Evolutionary conservation across 2,329 filamentous ascomycete genomes (phyloP).

Genomic region (Pseudogymnoascus sp.): DNA sequence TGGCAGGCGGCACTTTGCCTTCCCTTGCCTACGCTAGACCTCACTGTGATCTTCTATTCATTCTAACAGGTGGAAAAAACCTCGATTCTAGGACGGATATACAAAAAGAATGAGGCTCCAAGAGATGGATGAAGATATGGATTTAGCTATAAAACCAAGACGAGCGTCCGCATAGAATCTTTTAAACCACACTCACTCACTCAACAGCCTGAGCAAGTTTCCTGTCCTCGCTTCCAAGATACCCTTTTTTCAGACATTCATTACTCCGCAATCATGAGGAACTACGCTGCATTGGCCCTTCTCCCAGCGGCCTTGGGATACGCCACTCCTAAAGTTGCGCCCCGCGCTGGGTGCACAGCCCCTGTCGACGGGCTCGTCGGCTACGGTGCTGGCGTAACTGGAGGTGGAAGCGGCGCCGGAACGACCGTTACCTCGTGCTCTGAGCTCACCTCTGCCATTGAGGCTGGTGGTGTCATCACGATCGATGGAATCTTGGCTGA

Average conservation of each 20-base stretch:
- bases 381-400: slow-evolving; percentile 24
- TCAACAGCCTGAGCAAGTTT: background rate
- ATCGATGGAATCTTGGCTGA: slow-evolving; percentile 31
- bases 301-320: background rate
- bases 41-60: background rate
- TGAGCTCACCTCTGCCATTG: slow-evolving; percentile 31
- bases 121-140: background rate
- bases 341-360: background rate
- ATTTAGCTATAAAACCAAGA: background rate
- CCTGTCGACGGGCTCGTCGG: background rate
- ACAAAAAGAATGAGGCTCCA: background rate
- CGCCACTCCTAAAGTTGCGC: background rate
- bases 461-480: slow-evolving; percentile 39
- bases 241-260: background rate
- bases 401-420: slow-evolving; percentile 36
- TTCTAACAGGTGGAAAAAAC: background rate
- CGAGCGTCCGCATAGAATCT: background rate
- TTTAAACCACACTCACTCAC: background rate
- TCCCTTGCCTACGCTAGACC: background rate
- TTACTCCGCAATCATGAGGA: background rate
- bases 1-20: background rate
- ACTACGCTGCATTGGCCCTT: slow-evolving; percentile 1
- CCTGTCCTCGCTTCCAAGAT: background rate
- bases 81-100: background rate
- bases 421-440: slow-evolving; percentile 40